phyloP scores from a whole-genome alignment of 345 rosid genomes.

The Lepidium sativum region DNA sequence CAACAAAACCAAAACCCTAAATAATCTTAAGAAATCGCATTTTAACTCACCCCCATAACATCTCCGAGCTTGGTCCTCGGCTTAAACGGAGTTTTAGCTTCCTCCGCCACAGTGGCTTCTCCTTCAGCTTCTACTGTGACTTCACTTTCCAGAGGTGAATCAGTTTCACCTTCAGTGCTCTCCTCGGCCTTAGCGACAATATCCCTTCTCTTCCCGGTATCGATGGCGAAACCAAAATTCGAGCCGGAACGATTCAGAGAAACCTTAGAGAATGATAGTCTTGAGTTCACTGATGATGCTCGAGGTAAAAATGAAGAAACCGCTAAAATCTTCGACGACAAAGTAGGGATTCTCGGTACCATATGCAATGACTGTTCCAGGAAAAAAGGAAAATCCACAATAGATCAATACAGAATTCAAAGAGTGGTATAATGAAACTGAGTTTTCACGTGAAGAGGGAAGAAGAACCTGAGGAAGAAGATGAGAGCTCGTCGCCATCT shows the following conservation, averaged over 20 bases:
- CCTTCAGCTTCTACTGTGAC: conserved; percentile 13
- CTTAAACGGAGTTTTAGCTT: conserved; percentile 31
- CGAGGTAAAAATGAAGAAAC: conserved; percentile 34
- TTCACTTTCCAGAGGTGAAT: conserved; percentile 13
- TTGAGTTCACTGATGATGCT: conserved; percentile 11
- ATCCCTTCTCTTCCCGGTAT: conserved; percentile 29
- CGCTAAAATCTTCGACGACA: conserved; percentile 31
- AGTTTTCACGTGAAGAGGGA: not conserved
- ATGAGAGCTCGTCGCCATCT: conserved; percentile 43
- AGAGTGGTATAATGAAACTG: not conserved
- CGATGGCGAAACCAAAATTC: conserved; percentile 21
- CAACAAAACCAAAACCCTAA: not conserved
- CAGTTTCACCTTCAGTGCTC: conserved; percentile 33
- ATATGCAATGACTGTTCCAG: conserved; percentile 39
- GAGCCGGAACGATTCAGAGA: conserved; percentile 19
- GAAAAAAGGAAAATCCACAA: not conserved
- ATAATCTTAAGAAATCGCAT: not conserved
- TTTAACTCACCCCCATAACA: conserved; percentile 17
- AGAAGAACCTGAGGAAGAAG: conserved; percentile 54
- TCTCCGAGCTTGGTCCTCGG: conserved; percentile 21
- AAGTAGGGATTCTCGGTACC: conserved; percentile 39
- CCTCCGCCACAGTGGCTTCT: conserved; percentile 26
- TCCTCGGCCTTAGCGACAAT: conserved; percentile 52
- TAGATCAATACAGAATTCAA: not conserved
- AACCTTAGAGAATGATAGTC: conserved; percentile 25